phyloP scores from a whole-genome alignment of 345 rosid species.

The Brassica rapa region DNA sequence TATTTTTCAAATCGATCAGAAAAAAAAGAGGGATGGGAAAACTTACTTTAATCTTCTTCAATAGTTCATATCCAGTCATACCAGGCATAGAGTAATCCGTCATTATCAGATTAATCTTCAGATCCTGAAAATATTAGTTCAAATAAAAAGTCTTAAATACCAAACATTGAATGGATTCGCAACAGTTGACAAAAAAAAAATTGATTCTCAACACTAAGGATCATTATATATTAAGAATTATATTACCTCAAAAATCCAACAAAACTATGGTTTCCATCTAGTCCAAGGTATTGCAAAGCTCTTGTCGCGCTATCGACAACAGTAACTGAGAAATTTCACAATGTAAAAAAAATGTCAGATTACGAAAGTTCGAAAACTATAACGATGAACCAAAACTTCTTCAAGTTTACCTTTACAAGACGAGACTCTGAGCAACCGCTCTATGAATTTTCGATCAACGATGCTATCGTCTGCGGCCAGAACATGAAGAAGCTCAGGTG shows the following conservation, averaged over 20 bases:
- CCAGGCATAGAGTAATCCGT: background rate
- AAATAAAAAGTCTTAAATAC: background rate
- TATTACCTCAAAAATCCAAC: conserved; percentile 69
- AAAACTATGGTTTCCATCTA: conserved; percentile 64
- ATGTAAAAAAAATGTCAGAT: background rate
- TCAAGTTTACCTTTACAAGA: conserved; percentile 68
- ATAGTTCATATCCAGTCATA: background rate
- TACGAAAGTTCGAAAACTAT: background rate
- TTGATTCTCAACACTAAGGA: background rate
- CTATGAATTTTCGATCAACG: conserved; percentile 79
- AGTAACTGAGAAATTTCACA: conserved; percentile 51
- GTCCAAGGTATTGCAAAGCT: conserved; percentile 77
- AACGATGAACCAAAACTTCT: background rate
- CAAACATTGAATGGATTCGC: background rate
- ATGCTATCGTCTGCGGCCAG: conserved; percentile 90
- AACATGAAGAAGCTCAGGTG: conserved; percentile 76
- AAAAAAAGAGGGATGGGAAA: background rate
- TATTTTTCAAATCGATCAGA: background rate
- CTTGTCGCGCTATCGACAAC: conserved; percentile 68
- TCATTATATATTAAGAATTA: background rate
- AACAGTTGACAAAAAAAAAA: background rate
- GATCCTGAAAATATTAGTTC: background rate
- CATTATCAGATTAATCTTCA: background rate
- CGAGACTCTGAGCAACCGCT: conserved; percentile 66
- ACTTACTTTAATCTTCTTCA: background rate